phyloP scores from a whole-genome alignment of 2,329 filamentous ascomycete species.

The Ceratocystiopsis sp. region DNA sequence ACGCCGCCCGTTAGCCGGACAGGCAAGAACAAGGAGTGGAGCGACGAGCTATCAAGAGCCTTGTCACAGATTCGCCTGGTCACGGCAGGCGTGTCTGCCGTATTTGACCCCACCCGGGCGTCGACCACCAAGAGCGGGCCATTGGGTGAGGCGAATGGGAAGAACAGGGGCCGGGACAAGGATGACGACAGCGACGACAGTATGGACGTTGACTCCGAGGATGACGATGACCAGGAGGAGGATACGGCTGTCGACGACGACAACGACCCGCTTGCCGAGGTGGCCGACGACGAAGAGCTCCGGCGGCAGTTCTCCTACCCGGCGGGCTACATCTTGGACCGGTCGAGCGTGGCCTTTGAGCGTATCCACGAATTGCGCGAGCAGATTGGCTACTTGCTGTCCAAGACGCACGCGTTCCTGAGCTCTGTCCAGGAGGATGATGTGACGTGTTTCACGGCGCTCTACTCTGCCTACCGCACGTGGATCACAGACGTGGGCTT shows the following conservation, averaged over 20 bases:
- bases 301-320: conserved; percentile 79
- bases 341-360: conserved; percentile 46
- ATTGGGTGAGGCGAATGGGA: conserved; percentile 23
- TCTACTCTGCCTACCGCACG: conserved; percentile 82
- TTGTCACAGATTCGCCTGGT: conserved; percentile 78
- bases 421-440: conserved; percentile 80
- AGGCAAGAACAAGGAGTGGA: conserved; percentile 97
- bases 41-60: conserved; percentile 84
- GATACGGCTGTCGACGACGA: conserved; percentile 28
- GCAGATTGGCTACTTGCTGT: conserved; percentile 62
- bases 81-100: conserved; percentile 71
- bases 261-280: conserved; percentile 40
- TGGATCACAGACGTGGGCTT: conserved; percentile 98
- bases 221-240: conserved; percentile 18
- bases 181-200: conserved; percentile 14
- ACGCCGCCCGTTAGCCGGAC: conserved; percentile 72
- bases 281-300: conserved; percentile 63
- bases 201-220: conserved; percentile 8
- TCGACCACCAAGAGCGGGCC: conserved; percentile 27
- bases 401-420: conserved; percentile 71
- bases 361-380: conserved; percentile 69
- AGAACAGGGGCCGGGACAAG: too few species aligned
- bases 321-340: conserved; percentile 64
- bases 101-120: conserved; percentile 69
- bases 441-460: conserved; percentile 80